Conservation (phyloP, 805 yeast genomes). For the Starmerella sp. region DNA sequence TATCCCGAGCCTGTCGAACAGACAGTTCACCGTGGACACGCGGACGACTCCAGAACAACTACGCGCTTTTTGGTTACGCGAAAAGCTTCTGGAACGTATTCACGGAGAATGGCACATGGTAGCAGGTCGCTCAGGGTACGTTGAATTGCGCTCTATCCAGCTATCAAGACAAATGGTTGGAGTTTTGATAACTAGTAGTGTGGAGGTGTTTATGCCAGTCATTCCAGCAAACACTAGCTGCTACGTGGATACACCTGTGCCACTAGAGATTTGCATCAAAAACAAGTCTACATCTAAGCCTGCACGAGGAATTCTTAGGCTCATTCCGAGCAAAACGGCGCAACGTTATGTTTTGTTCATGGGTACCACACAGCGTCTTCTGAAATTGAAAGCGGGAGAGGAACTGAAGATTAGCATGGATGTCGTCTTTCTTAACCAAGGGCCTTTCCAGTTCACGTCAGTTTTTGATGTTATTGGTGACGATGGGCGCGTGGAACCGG, state of each 20-base stretch:
- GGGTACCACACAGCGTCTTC: constrained; percentile 56
- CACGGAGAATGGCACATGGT: constrained; percentile 52
- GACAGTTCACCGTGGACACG: constrained; percentile 52
- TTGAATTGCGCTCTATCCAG: constrained; percentile 58
- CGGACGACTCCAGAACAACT: constrained; percentile 45
- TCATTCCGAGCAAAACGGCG: constrained; percentile 38
- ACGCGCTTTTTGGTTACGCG: constrained; percentile 73
- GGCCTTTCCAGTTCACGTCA: constrained; percentile 74
- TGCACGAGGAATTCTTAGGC: constrained; percentile 48
- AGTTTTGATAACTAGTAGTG: constrained; percentile 31
- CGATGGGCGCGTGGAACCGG: constrained; percentile 12
- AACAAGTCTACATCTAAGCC: constrained; percentile 36
- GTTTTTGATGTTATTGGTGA: constrained; percentile 37
- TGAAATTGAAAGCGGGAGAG: constrained; percentile 39
- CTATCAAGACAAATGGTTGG: constrained; percentile 51
- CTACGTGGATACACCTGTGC: constrained; percentile 40
- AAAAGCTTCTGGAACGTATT: constrained; percentile 46
- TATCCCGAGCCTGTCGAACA: constrained; percentile 60
- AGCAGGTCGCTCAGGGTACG: constrained; percentile 40
- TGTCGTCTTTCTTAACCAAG: constrained; percentile 57
- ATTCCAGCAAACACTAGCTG: constrained; percentile 18
- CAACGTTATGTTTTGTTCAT: constrained; percentile 56
- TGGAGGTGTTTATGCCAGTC: constrained; percentile 6
- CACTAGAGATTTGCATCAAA: constrained; percentile 38
- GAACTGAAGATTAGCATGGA: constrained; percentile 39